Base-by-base conservation (phyloP, 2,329 filamentous ascomycete genomes). In the Sporothrix luriei region DNA sequence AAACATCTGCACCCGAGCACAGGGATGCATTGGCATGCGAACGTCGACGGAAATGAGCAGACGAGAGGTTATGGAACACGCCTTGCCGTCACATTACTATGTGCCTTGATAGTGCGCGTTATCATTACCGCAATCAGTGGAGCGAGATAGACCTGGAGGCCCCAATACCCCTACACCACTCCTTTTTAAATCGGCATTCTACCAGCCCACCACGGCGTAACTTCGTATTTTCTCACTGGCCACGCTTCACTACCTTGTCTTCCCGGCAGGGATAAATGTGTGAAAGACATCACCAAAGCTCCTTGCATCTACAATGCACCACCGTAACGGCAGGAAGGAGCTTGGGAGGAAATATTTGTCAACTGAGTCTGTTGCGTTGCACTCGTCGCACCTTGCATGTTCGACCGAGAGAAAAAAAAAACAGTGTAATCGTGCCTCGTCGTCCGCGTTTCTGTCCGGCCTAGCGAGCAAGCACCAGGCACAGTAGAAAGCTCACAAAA, bases 1-100 rank as follows among this genome's bases (percentile, higher is more conserved):
- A n/a, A 49, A 29, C 46, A n/a, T 29, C 61, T 64, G 61, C 43
- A 64, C 21, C 61, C 43, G 43, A 64, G 61, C 61, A 24, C 61
- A 64, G 43, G 61, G 43, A 64, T 64, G 43, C 43, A 26, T 33
- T 49, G 61, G 61, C 43, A 43, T 24, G 33, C 33, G 33, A 7
- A 7, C 33, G 33, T 33, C 33, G 33, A 33, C 1, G 33, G 33
- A 33, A 33, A 9, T 33, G 33, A 33, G 0, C 33, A 33, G 4
- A 33, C 9, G 33, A 33, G 9, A 33, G 33, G n/a, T n/a, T n/a
- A n/a, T n/a, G n/a, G 9, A 33, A 33, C 29, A 5, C 29, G 3
- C 33, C 9, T 33, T 33, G 33, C 33, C 4, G 33, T 33, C 33
- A 9, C 33, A 33, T 33, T 33, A 6, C 33, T 6, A 33, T 9